Base-by-base conservation (phyloP, 2,329 filamentous ascomycete species). In the Hymenoscyphus infarciens region DNA sequence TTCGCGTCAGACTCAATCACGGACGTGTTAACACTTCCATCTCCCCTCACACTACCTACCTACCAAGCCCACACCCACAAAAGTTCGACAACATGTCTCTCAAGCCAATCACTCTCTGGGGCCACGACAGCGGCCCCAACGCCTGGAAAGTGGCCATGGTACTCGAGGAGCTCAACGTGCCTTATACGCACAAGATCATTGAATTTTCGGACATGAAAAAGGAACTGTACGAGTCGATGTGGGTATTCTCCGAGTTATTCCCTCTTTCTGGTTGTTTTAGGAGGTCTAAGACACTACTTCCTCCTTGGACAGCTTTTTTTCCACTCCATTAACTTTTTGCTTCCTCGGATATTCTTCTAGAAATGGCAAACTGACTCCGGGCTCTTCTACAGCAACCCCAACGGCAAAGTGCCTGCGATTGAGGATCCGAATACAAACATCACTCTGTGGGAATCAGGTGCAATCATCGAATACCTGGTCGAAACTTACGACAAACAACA, bases 1-100 rank as follows among this genome's bases (percentile, higher is more conserved):
- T n/a, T n/a, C n/a, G 25, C 39, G 61, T 56, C 55, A 62, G 31
- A 64, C 55, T 56, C 54, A 57, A 54, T 57, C 42, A 64, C 59
- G 61, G 25, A 57, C 52, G 59, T 52, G 31, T 57, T 49, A n/a
- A n/a, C 10, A 39, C 55, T 57, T 38, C 42, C 55, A 61, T 53
- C 35, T 57, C 55, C 2, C 52, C 58, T 53, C 38, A 61, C 25
- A 16, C 6, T 53, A 35, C 10, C 54, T 33, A 25, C 52, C 4
- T 31, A 31, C 60, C 33, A 57, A 57, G 39, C 38, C 54, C 54
- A 57, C 54, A 19, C 53, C 60, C 39, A 57, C 38, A 39, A 33
- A 53, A 57, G 53, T 57, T 27, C 29, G 38, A 31, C 53, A 61
- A 57, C 59, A 61, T 61, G 59, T 60, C 58, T 60, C 58, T 60